phyloP scores from a whole-genome alignment of 1,139 yeast species.

The Diutina rugosa region DNA sequence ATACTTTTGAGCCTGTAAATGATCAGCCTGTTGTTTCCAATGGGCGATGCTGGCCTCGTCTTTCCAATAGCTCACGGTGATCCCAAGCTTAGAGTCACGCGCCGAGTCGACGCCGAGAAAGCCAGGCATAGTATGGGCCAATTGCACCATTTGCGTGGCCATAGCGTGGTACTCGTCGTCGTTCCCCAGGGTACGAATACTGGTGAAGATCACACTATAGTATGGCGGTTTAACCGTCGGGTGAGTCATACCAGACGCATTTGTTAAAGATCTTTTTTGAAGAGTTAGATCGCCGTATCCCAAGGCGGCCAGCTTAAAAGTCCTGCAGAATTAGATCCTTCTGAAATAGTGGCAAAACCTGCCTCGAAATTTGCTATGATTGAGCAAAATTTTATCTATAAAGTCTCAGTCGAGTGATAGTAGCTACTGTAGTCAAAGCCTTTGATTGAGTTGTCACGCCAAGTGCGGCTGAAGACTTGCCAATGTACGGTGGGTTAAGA shows the following conservation, averaged over 20 bases:
- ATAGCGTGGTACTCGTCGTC: background rate
- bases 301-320: too few species aligned
- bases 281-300: background rate
- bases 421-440: too few species aligned
- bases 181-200: background rate
- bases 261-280: too few species aligned
- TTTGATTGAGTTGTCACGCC: too few species aligned
- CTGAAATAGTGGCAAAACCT: too few species aligned
- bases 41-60: background rate
- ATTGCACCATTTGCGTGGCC: background rate
- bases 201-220: background rate
- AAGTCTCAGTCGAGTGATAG: too few species aligned
- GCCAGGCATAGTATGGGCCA: background rate
- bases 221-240: background rate
- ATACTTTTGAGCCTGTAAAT: background rate
- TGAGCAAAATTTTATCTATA: too few species aligned
- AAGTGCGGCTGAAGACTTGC: too few species aligned
- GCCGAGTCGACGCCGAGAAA: background rate
- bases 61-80: slow-evolving; percentile 1
- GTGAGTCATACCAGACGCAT: background rate
- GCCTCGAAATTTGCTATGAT: too few species aligned
- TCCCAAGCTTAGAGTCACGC: background rate
- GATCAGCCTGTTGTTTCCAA: background rate
- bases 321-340: too few species aligned
- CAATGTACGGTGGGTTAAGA: too few species aligned